Evolutionary conservation across 2,329 filamentous ascomycete genomes (phyloP).

Genomic region (Pseudogymnoascus sp.): DNA sequence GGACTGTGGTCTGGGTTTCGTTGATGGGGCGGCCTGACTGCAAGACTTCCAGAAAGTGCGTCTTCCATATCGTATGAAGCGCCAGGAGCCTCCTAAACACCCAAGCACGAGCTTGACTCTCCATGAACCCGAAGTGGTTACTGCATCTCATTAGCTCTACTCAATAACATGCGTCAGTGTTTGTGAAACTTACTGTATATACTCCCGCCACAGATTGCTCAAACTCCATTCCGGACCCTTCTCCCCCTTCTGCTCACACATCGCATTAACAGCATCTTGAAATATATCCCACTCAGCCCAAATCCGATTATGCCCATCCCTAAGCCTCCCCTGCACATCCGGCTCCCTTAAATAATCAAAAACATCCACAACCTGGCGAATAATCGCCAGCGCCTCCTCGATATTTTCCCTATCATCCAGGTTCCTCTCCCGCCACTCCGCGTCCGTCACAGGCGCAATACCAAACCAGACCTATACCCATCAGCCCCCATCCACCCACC

Average conservation of each 20-base stretch:
- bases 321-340: conserved; percentile 17
- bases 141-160: conserved; percentile 7
- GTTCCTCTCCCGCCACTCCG: conserved; percentile 17
- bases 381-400: conserved; percentile 21
- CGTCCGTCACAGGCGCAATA: conserved; percentile 17
- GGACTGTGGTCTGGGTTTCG: conserved; percentile 15
- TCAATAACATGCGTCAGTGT: not conserved
- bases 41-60: conserved; percentile 12
- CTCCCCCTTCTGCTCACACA: conserved; percentile 12
- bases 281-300: conserved; percentile 19
- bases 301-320: conserved; percentile 18
- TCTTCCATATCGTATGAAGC: conserved; percentile 18
- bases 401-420: conserved; percentile 19
- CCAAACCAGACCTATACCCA: conserved; percentile 20
- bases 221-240: conserved; percentile 14
- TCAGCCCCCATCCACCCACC: not conserved
- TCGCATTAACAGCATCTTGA: conserved; percentile 18
- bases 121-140: conserved; percentile 15
- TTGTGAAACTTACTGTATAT: conserved; percentile 14
- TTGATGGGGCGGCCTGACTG: conserved; percentile 13
- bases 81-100: conserved; percentile 15
- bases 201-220: conserved; percentile 19
- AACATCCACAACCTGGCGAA: conserved; percentile 18
- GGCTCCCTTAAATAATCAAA: conserved; percentile 18
- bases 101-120: conserved; percentile 16